Conservation (phyloP, 1,284 basidiomycete species). For the Cutaneotrichosporon curvatum region DNA sequence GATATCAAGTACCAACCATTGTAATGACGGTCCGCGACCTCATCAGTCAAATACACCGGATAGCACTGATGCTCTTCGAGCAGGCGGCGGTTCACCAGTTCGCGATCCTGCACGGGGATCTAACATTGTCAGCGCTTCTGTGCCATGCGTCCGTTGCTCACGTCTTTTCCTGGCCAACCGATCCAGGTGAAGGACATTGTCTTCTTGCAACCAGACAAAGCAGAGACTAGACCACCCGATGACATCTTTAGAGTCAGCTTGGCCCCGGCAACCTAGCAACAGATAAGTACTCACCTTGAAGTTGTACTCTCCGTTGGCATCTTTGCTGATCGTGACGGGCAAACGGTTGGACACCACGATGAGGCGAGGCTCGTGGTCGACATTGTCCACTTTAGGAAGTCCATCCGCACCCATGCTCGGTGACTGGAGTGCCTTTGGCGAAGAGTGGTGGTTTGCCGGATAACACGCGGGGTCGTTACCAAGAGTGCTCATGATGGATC, state of each 20-base stretch:
- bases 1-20: constrained; percentile 55
- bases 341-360: constrained; percentile 95
- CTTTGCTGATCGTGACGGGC: constrained; percentile 84
- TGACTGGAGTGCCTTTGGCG: constrained; percentile 7
- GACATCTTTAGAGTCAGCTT: constrained; percentile 58
- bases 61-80: constrained; percentile 94
- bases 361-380: constrained; percentile 55
- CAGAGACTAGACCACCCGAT: constrained; percentile 87
- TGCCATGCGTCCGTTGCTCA: constrained; percentile 25
- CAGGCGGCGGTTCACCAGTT: constrained; percentile 76
- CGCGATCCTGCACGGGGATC: constrained; percentile 80
- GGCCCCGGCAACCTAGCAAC: neutral
- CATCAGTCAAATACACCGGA: constrained; percentile 95
- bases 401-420: constrained; percentile 3
- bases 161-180: constrained; percentile 59
- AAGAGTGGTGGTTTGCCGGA: constrained; percentile 16
- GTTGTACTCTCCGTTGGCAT: constrained; percentile 78
- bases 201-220: constrained; percentile 91
- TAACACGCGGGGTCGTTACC: constrained; percentile 8
- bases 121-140: constrained; percentile 44
- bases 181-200: constrained; percentile 94
- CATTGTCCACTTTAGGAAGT: constrained; percentile 7
- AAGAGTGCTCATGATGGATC: constrained; percentile 5
- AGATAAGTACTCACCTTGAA: constrained; percentile 56
- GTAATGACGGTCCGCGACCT: constrained; percentile 95